Percentiles rank a stretch among this genome's conserved stretches.
phyloP scores from a whole-genome alignment of 176 grass and related monocot species.

The Paspalum vaginatum region DNA sequence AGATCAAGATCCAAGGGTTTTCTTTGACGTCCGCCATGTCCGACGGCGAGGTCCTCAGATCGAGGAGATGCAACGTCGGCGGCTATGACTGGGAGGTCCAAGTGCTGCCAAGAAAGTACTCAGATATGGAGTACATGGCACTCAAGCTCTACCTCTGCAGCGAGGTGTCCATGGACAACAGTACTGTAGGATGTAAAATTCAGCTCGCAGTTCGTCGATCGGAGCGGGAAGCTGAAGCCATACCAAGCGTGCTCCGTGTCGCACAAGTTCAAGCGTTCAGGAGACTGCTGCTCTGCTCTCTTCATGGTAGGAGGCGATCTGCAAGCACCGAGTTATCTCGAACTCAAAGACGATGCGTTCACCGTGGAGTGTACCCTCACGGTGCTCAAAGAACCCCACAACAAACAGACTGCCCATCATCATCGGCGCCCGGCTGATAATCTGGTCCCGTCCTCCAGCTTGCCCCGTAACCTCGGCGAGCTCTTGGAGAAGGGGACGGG shows the following conservation, averaged over 20 bases:
- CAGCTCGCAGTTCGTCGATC: not conserved
- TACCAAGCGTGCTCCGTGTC: too few relatives aligned
- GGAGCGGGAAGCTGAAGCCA: not conserved
- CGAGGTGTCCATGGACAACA: not conserved
- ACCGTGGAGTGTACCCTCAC: not conserved
- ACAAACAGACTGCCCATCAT: too few relatives aligned
- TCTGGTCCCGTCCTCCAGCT: not conserved
- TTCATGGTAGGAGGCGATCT: not conserved
- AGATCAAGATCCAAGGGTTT: conserved; percentile 1
- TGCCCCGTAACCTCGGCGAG: conserved; percentile 13
- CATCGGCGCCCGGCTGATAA: not conserved
- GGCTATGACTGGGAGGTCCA: not conserved
- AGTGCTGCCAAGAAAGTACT: not conserved
- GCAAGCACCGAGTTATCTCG: not conserved
- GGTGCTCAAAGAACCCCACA: not conserved
- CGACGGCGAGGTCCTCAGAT: not conserved
- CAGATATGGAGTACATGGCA: not conserved
- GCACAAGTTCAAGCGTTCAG: not conserved
- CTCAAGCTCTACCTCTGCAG: not conserved
- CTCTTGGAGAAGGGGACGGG: conserved; percentile 14
- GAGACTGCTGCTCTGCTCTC: not conserved
- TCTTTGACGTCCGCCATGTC: not conserved
- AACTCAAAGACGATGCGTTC: not conserved
- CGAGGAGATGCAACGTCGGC: not conserved
- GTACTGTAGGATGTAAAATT: not conserved